A percentile compares a stretch with the other conserved stretches of the same genome.
These are phyloP conservation scores for Trichothecium roseum DNA, from an alignment of 2,329 filamentous ascomycete species.

Conservation along the genomic window DNA sequence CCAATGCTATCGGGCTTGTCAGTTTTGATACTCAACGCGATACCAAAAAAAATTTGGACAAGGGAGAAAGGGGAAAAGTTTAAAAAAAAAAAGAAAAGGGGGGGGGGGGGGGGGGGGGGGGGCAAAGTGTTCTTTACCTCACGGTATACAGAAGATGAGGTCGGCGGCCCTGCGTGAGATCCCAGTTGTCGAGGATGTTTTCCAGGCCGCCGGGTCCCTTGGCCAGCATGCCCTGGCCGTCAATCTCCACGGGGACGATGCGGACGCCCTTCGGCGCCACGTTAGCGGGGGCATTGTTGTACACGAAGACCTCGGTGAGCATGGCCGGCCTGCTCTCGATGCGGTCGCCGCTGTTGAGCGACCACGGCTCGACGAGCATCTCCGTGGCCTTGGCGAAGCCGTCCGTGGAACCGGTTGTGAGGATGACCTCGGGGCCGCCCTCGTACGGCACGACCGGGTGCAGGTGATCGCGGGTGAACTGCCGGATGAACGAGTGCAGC, in stretches of 20 bases:
- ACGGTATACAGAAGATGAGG: slow-evolving; percentile 87
- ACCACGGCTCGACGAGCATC: slow-evolving; percentile 66
- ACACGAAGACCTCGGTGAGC: slow-evolving; percentile 71
- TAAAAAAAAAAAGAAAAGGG: too few species aligned
- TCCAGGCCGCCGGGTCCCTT: slow-evolving; percentile 62
- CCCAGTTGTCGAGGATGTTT: slow-evolving; percentile 77
- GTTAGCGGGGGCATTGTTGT: slow-evolving; percentile 65
- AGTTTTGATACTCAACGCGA: too few species aligned
- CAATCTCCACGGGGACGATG: slow-evolving; percentile 63
- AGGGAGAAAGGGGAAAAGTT: too few species aligned
- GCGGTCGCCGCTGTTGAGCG: slow-evolving; percentile 52
- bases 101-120: neutral
- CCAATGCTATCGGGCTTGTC: too few species aligned
- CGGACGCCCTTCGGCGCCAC: slow-evolving; percentile 60
- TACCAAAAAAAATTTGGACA: too few species aligned
- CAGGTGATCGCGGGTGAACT: slow-evolving; percentile 66
- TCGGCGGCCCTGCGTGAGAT: slow-evolving; percentile 58
- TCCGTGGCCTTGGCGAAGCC: slow-evolving; percentile 72
- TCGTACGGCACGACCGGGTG: slow-evolving; percentile 75
- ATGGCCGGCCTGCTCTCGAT: slow-evolving; percentile 63
- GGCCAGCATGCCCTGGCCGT: slow-evolving; percentile 70
- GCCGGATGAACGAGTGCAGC: slow-evolving; percentile 64
- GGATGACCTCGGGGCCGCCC: slow-evolving; percentile 63
- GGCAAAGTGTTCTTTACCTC: slow-evolving; percentile 49
- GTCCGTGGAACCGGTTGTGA: slow-evolving; percentile 78